Percentiles rank a stretch among this genome's conserved stretches.
These are phyloP conservation scores for Crithidia fasciculata DNA, from an alignment of 208 protist genomes.

Conservation along the genomic window DNA sequence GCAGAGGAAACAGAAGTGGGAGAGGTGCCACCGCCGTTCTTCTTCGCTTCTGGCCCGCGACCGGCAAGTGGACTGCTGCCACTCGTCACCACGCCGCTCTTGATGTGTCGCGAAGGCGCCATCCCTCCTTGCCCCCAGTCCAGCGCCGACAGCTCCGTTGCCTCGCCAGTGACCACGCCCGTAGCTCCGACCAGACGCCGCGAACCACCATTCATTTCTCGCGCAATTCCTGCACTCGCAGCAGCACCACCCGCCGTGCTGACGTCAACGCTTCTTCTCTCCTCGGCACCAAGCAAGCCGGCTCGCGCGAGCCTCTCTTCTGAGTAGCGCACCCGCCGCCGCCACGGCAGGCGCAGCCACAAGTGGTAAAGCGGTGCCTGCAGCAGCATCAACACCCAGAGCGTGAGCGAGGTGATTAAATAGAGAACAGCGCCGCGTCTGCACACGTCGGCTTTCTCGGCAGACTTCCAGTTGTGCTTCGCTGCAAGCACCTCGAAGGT, in stretches of 20 bases:
- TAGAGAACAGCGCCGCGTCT: slow-evolving; percentile 62
- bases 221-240: not conserved
- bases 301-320: not conserved
- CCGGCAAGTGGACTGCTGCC: not conserved
- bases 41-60: not conserved
- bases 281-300: not conserved
- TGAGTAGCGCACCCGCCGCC: not conserved
- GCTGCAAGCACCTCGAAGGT: slow-evolving; percentile 75
- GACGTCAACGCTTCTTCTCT: not conserved
- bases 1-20: no score
- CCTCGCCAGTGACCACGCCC: not conserved
- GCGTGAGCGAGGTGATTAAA: slow-evolving; percentile 35
- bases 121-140: slow-evolving; percentile 14
- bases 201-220: not conserved
- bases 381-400: slow-evolving; percentile 34
- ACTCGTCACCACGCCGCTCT: not conserved
- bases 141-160: slow-evolving; percentile 26
- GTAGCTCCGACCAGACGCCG: not conserved
- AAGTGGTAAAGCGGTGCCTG: slow-evolving; percentile 15
- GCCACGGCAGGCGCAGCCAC: slow-evolving; percentile 24
- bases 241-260: not conserved
- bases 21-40: not conserved
- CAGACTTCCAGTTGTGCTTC: slow-evolving; percentile 61
- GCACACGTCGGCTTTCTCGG: slow-evolving; percentile 58
- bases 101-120: not conserved